phyloP scores from a whole-genome alignment of 2,329 filamentous ascomycete species.

The Penicillium freii region DNA sequence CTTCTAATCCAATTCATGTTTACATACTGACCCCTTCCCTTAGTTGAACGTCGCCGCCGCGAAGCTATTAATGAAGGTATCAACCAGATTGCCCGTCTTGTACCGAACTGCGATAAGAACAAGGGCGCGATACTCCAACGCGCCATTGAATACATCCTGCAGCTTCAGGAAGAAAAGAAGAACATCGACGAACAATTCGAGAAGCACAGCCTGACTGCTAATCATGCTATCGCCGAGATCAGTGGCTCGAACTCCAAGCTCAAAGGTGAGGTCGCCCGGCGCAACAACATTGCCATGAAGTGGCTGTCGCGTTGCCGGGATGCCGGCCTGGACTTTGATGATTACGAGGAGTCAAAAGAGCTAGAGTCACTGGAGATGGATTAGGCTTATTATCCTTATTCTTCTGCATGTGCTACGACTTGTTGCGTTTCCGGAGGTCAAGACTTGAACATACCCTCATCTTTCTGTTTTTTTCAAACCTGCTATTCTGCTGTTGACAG shows the following conservation, averaged over 20 bases:
- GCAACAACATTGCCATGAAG: slow-evolving; percentile 66
- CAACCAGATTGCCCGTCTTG: slow-evolving; percentile 95
- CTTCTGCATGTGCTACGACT: slow-evolving; percentile 30
- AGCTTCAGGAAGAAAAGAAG: slow-evolving; percentile 59
- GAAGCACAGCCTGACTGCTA: slow-evolving; percentile 45
- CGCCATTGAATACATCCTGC: slow-evolving; percentile 89
- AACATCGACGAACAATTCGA: slow-evolving; percentile 44
- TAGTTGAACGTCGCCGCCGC: slow-evolving; percentile 91
- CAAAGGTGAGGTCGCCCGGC: slow-evolving; percentile 83
- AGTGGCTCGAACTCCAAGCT: slow-evolving; percentile 92
- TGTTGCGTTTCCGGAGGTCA: slow-evolving; percentile 22
- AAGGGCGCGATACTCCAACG: slow-evolving; percentile 95
- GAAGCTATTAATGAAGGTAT: slow-evolving; percentile 99
- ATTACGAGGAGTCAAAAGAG: slow-evolving; percentile 47
- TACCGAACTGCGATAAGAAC: slow-evolving; percentile 97
- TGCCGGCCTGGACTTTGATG: slow-evolving; percentile 49
- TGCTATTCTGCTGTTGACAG: slow-evolving; percentile 10
- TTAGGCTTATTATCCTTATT: slow-evolving; percentile 21
- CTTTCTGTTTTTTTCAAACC: slow-evolving; percentile 17
- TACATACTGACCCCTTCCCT: slow-evolving; percentile 19
- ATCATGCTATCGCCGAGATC: slow-evolving; percentile 69
- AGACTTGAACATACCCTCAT: slow-evolving; percentile 31
- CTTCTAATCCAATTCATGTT: background rate
- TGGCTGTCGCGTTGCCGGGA: slow-evolving; percentile 50
- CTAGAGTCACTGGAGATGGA: slow-evolving; percentile 40